Conservation (phyloP, 1,139 yeast genomes). For the Zygosaccharomyces pseudobailii region DNA sequence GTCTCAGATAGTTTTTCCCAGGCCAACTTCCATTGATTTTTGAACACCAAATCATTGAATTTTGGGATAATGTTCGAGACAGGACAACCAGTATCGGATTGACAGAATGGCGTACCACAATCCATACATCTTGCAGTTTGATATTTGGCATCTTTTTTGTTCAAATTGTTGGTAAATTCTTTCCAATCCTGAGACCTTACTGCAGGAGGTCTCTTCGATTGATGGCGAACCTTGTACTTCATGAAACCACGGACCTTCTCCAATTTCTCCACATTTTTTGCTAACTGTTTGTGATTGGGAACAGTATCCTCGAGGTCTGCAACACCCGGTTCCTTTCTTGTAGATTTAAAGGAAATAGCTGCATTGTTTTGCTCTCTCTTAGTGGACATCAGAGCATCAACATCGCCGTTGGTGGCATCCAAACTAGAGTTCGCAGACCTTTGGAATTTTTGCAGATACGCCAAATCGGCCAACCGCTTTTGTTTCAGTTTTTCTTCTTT, state of each 20-base stretch:
- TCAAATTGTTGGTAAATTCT: conserved; percentile 76
- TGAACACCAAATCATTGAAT: conserved; percentile 95
- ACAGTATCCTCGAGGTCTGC: conserved; percentile 87
- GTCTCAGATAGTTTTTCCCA: conserved; percentile 90
- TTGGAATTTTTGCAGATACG: conserved; percentile 47
- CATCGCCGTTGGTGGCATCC: conserved; percentile 86
- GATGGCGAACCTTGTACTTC: conserved; percentile 87
- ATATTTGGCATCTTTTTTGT: conserved; percentile 78
- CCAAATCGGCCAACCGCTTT: conserved; percentile 52
- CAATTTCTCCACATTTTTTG: conserved; percentile 48
- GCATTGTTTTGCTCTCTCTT: conserved; percentile 41
- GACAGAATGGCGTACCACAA: conserved; percentile 99
- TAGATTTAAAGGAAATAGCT: conserved; percentile 42
- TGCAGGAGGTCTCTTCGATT: conserved; percentile 74
- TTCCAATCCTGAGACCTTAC: conserved; percentile 87
- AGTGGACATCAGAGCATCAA: conserved; percentile 39
- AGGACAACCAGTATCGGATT: conserved; percentile 97
- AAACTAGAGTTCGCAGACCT: conserved; percentile 71
- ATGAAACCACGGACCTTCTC: conserved; percentile 78
- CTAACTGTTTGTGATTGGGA: conserved; percentile 60
- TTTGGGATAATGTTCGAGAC: conserved; percentile 95
- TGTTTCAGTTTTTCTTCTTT: conserved; percentile 50
- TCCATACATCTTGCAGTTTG: conserved; percentile 99
- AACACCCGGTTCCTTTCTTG: conserved; percentile 70
- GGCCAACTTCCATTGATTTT: conserved; percentile 94